Evolutionary conservation across 345 rosid genomes (phyloP), one percentile per base, ranked within the genome.

Genomic region (Leavenworthia alabamica): DNA sequence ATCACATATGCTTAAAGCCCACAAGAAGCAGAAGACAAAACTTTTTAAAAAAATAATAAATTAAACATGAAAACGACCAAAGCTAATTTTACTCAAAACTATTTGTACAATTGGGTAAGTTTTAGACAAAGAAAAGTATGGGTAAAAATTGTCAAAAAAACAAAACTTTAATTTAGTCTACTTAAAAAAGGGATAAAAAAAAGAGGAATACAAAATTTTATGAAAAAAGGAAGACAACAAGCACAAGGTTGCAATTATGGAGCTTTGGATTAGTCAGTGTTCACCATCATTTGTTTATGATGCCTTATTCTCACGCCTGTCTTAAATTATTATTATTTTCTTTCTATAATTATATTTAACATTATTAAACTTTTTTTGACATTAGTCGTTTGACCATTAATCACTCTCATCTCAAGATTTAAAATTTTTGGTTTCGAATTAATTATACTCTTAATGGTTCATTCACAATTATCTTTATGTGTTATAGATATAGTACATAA

Each of bases 271-370:
- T 62, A 56, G 53, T 63, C 75, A 54, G 70, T 63, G 75, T 62
- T 63, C 79, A 75, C 67, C 86, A 79, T 78, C 78, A 84, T 84
- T 84, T 67, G 62, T 78, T 74, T 73, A 78, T 78, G 76, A 81
- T 83, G 89, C 77, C 59, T 72, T 64, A 37, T 57, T 51, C 71
- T 67, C 89, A 83, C 83, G 82, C 83, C 82, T 77, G 17, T 50
- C 69, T 71, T 56, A 5, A 13, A 35, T 69, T 54, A 28, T n/a
- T 13, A 0, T 23, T 27, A n/a, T 23, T 23, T 2, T 19, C n/a
- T 27, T 23, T 23, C 5, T 16, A 17, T 16, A 24, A 22, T 15
- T 48, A 37, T 37, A 44, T 48, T n/a, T n/a, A n/a, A n/a, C n/a
- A n/a, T n/a, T n/a, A n/a, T n/a, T n/a, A n/a, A n/a, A n/a, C n/a